Conservation (phyloP, 768 basidiomycete species). For the Dentipellis fragilis region DNA sequence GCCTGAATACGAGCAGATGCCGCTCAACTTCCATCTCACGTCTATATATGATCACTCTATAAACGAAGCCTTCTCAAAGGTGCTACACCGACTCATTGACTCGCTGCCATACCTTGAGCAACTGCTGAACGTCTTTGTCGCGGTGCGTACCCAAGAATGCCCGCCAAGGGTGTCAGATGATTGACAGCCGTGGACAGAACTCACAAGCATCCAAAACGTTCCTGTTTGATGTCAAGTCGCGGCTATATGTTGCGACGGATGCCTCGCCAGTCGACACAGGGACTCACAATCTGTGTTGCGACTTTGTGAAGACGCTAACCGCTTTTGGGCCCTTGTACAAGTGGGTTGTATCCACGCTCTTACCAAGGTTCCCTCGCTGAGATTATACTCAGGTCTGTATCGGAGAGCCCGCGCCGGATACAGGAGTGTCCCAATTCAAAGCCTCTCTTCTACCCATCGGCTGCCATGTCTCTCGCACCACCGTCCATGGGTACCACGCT, state of each 20-base stretch:
- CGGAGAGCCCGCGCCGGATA: constrained; percentile 16
- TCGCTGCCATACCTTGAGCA: constrained; percentile 82
- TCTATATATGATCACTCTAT: constrained; percentile 89
- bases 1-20: constrained; percentile 67
- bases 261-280: constrained; percentile 83
- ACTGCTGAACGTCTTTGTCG: constrained; percentile 76
- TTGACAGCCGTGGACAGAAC: constrained; percentile 38
- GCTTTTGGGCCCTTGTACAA: constrained; percentile 81
- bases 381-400: constrained; percentile 6
- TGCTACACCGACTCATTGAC: constrained; percentile 79
- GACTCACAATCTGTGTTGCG: constrained; percentile 83
- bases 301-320: constrained; percentile 81
- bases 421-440: constrained; percentile 13
- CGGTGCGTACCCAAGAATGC: constrained; percentile 31
- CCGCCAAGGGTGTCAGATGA: background rate
- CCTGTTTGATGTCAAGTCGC: constrained; percentile 77
- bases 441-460: constrained; percentile 57
- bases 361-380: background rate
- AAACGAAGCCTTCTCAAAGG: constrained; percentile 85
- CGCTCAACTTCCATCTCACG: constrained; percentile 83
- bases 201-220: constrained; percentile 92
- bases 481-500: constrained; percentile 62
- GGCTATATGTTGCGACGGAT: constrained; percentile 90
- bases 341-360: constrained; percentile 28
- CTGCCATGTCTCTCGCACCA: constrained; percentile 51